Percentiles rank a stretch among this genome's conserved stretches.
phyloP scores from a whole-genome alignment of 106 monocot species.

The Dioscorea zingiberensis region DNA sequence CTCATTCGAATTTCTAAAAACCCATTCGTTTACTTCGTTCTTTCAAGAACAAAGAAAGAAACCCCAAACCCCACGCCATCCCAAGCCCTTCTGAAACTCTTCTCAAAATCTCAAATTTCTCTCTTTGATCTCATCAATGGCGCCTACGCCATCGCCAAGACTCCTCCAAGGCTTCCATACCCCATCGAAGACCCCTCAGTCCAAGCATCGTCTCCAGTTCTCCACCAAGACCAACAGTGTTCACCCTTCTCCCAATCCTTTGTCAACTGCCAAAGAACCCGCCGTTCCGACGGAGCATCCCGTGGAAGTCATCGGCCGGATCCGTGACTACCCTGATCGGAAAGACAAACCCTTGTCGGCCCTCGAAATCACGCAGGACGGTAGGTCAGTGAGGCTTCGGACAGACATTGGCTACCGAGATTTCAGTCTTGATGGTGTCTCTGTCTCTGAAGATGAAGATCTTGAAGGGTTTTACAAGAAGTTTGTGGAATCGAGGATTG shows the following conservation, averaged over 20 bases:
- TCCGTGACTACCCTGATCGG: conserved; percentile 57
- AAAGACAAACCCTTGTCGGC: conserved; percentile 25
- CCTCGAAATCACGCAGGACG: conserved; percentile 50
- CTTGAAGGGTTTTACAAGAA: conserved; percentile 68
- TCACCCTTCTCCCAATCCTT: conserved; percentile 10
- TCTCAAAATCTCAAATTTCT: neutral
- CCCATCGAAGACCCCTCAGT: conserved; percentile 47
- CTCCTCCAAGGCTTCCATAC: conserved; percentile 19
- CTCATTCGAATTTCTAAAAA: conserved; percentile 4
- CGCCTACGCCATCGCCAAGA: conserved; percentile 56
- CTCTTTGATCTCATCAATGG: conserved; percentile 31
- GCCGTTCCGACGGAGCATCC: conserved; percentile 79
- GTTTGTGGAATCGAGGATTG: conserved; percentile 73
- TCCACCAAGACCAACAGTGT: conserved; percentile 17
- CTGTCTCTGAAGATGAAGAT: conserved; percentile 65
- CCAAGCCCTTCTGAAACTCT: neutral
- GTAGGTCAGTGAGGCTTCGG: conserved; percentile 50
- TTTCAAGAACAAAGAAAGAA: conserved; percentile 3
- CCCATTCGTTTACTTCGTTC: neutral
- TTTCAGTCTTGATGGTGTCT: conserved; percentile 87
- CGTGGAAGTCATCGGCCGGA: conserved; percentile 84
- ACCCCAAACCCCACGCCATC: neutral
- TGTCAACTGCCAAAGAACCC: conserved; percentile 1
- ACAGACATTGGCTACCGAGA: conserved; percentile 83
- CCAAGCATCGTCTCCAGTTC: conserved; percentile 77